Conservation (phyloP, 2,329 filamentous ascomycete species). For the Atkinsonella hypoxylon region DNA sequence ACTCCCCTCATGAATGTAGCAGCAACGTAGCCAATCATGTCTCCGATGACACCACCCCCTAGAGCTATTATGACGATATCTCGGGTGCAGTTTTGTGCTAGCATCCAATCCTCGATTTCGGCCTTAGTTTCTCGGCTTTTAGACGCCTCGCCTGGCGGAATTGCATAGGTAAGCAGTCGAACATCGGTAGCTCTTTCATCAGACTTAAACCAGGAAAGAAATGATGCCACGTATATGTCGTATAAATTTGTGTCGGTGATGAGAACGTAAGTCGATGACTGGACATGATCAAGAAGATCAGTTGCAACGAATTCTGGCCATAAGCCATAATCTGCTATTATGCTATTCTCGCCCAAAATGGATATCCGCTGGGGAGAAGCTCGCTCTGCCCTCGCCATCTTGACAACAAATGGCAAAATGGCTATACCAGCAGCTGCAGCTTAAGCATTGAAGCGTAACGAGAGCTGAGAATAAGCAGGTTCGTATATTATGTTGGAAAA, state of each 20-base stretch:
- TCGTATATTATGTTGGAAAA: neutral
- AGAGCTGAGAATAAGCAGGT: neutral
- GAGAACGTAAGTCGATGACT: constrained; percentile 86
- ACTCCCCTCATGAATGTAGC: constrained; percentile 98
- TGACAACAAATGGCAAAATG: constrained; percentile 1
- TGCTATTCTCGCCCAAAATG: constrained; percentile 81
- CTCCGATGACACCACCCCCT: constrained; percentile 91
- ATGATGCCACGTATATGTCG: constrained; percentile 67
- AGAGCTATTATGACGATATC: constrained; percentile 93
- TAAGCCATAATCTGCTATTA: constrained; percentile 82
- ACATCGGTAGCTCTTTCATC: constrained; percentile 24
- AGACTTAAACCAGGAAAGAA: constrained; percentile 36
- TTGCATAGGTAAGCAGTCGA: constrained; percentile 73
- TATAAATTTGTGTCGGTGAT: constrained; percentile 93
- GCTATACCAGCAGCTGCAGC: neutral
- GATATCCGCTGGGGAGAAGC: constrained; percentile 48
- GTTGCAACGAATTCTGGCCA: constrained; percentile 72
- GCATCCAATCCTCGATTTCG: constrained; percentile 95
- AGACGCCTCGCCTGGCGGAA: constrained; percentile 84
- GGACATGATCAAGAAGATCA: constrained; percentile 66
- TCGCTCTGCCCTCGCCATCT: constrained; percentile 15
- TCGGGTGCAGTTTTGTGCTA: constrained; percentile 80
- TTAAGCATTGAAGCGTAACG: neutral
- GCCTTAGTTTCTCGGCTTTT: constrained; percentile 91
- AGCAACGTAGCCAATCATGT: constrained; percentile 95